These are phyloP conservation scores for Sphaerulina vaccinii DNA, from an alignment of 2,329 filamentous ascomycete species.

Conservation along the genomic window DNA sequence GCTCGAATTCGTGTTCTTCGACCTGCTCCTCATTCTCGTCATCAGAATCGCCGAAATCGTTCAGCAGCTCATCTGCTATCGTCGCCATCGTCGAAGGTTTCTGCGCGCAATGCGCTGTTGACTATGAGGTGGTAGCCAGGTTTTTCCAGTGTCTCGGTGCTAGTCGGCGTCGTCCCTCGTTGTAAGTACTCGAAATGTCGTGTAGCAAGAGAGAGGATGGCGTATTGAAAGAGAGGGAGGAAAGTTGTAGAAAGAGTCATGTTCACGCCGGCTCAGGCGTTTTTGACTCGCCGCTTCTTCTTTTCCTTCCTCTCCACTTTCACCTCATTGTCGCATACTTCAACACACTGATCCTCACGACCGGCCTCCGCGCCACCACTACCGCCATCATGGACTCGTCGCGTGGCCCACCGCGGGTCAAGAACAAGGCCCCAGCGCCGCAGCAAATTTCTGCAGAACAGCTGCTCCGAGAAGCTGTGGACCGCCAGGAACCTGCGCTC, in stretches of 20 bases:
- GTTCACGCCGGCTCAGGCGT: too few species aligned
- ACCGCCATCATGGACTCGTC: slow-evolving; percentile 71
- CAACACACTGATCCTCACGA: too few species aligned
- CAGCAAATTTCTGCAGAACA: slow-evolving; percentile 90
- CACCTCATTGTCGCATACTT: neutral
- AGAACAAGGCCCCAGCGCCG: slow-evolving; percentile 92
- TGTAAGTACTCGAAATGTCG: neutral
- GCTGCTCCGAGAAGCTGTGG: slow-evolving; percentile 92
- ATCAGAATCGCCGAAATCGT: slow-evolving; percentile 84
- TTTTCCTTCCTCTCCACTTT: neutral
- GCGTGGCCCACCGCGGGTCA: slow-evolving; percentile 90
- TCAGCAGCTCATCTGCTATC: slow-evolving; percentile 85
- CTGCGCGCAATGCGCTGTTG: slow-evolving; percentile 7
- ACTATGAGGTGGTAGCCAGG: neutral
- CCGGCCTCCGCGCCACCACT: neutral
- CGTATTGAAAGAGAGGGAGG: neutral
- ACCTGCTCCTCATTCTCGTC: slow-evolving; percentile 64
- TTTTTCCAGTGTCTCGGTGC: neutral
- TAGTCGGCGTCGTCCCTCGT: too few species aligned
- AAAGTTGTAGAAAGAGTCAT: too few species aligned
- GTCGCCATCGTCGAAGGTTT: slow-evolving; percentile 67
- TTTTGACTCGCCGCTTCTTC: neutral
- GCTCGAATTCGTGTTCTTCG: slow-evolving; percentile 28
- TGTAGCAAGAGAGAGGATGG: neutral
- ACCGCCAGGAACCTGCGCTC: slow-evolving; percentile 84